These are phyloP conservation scores for Penicillium sp. DNA, from an alignment of 2,329 filamentous ascomycete genomes.

Conservation along the genomic window DNA sequence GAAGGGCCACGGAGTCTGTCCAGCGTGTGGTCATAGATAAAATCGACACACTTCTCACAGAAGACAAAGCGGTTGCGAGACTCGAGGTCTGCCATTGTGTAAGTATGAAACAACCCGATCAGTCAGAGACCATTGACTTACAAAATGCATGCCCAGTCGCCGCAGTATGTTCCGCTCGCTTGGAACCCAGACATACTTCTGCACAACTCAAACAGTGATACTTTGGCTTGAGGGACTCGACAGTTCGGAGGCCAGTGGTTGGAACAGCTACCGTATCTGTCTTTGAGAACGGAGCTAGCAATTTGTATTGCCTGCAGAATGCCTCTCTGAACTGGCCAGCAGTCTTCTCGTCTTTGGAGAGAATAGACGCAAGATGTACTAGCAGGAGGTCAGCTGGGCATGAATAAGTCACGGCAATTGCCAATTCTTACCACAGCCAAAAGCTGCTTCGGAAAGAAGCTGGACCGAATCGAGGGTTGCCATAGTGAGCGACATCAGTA, in stretches of 20 bases:
- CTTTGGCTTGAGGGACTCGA: constrained; percentile 36
- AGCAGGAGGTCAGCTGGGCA: constrained; percentile 17
- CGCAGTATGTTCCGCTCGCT: constrained; percentile 36
- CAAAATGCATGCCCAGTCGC: constrained; percentile 43
- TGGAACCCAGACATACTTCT: constrained; percentile 30
- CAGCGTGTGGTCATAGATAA: constrained; percentile 43
- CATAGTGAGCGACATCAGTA: constrained; percentile 22
- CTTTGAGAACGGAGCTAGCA: constrained; percentile 29
- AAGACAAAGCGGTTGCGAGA: constrained; percentile 41
- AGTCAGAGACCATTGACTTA: constrained; percentile 22
- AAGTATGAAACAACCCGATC: constrained; percentile 1
- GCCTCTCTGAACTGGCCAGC: constrained; percentile 37
- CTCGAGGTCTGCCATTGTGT: constrained; percentile 36
- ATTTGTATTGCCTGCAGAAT: constrained; percentile 34
- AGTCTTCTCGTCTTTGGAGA: constrained; percentile 31
- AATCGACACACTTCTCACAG: constrained; percentile 42
- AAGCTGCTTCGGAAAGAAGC: constrained; percentile 39
- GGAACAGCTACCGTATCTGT: constrained; percentile 22
- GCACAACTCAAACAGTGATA: constrained; percentile 42
- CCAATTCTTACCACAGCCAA: constrained; percentile 40
- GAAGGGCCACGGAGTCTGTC: constrained; percentile 34
- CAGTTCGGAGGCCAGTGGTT: constrained; percentile 21
- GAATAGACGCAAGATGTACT: constrained; percentile 41
- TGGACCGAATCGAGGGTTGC: constrained; percentile 35
- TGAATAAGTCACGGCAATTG: not conserved